Conservation (phyloP, 352 stramenopile genomes). For the Phytophthora hibernalis region DNA sequence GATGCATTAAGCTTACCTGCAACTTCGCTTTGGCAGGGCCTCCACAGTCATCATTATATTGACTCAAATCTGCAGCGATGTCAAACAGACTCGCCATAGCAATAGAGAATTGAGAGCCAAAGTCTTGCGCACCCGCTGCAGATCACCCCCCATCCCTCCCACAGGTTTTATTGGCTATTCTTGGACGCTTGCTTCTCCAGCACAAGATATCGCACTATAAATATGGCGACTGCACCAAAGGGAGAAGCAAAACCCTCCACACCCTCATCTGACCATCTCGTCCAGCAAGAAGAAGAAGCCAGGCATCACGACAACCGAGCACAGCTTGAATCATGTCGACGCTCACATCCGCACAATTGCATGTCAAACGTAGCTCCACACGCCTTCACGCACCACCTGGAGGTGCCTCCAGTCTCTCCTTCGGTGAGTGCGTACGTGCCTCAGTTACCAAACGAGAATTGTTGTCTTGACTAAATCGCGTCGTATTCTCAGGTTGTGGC, state of each 20-base stretch:
- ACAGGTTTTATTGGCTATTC: slow-evolving; percentile 9
- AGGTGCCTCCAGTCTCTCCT: slow-evolving; percentile 71
- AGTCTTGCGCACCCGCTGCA: not conserved
- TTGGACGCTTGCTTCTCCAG: not conserved
- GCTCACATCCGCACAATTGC: slow-evolving; percentile 76
- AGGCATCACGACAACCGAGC: slow-evolving; percentile 5
- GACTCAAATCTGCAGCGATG: slow-evolving; percentile 55
- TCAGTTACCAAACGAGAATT: not conserved
- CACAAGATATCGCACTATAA: slow-evolving; percentile 3
- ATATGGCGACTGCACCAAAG: slow-evolving; percentile 4
- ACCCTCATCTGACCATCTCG: slow-evolving; percentile 2
- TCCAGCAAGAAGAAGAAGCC: slow-evolving; percentile 3
- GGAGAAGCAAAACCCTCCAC: not conserved
- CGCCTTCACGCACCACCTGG: slow-evolving; percentile 73
- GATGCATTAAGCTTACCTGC: slow-evolving; percentile 2
- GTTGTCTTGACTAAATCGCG: slow-evolving; percentile 9
- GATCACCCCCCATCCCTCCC: not conserved
- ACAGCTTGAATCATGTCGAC: slow-evolving; percentile 61
- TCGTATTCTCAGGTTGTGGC: slow-evolving; percentile 29
- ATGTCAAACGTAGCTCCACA: slow-evolving; percentile 83
- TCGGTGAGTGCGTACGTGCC: slow-evolving; percentile 43
- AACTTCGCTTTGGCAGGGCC: slow-evolving; percentile 1
- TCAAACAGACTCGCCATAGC: slow-evolving; percentile 69
- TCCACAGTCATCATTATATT: slow-evolving; percentile 34
- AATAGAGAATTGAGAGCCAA: not conserved